These are phyloP conservation scores for Microcos paniculata DNA, from an alignment of 345 rosid species.

Conservation along the genomic window DNA sequence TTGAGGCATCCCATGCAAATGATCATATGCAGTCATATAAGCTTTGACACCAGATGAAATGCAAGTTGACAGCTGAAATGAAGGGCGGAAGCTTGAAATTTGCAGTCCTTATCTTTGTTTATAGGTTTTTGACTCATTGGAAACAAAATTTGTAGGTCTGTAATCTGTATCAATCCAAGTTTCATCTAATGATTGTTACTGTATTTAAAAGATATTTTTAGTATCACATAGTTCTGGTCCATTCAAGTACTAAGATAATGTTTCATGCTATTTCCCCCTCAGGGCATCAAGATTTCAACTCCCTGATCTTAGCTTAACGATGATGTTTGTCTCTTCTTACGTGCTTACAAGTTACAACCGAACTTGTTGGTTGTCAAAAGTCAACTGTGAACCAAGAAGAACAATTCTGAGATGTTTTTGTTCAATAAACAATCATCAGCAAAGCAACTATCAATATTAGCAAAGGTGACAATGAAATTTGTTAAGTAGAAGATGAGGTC, in stretches of 20 bases:
- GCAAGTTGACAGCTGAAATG: background rate
- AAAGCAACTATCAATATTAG: background rate
- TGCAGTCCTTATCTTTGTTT: background rate
- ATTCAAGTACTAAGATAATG: background rate
- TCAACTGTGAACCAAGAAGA: background rate
- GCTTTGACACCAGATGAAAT: background rate
- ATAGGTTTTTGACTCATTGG: background rate
- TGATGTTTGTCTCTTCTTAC: background rate
- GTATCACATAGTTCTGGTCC: background rate
- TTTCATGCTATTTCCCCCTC: background rate
- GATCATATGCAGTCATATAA: background rate
- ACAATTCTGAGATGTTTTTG: background rate
- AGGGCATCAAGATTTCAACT: background rate
- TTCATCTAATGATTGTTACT: too few species aligned
- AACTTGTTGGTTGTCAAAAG: background rate
- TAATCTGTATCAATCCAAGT: too few species aligned
- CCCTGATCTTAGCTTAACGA: background rate
- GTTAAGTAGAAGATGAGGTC: background rate
- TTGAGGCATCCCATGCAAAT: background rate
- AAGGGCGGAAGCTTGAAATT: background rate
- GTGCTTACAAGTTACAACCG: background rate
- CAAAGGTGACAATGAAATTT: background rate
- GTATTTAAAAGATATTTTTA: too few species aligned
- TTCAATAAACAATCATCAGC: background rate
- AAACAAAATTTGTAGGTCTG: too few species aligned